Evolutionary conservation across 202 grass and related monocot species (phyloP), one percentile per base, ranked within the genome.

Genomic region (Eragrostis tef): DNA sequence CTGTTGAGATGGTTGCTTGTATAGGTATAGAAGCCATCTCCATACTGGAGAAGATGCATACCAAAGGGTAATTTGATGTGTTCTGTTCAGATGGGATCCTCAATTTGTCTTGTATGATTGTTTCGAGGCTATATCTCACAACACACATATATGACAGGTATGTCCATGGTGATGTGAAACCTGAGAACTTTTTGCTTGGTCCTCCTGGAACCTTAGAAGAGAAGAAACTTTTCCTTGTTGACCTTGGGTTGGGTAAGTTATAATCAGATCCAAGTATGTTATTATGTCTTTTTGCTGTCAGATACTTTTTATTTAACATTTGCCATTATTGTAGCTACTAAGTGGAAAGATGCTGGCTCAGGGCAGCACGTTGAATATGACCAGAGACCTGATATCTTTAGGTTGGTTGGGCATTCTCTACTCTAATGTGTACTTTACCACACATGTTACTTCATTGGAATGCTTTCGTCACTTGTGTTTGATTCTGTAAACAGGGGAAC

Each of bases 1-100:
- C 88, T 12, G 88, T 95, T 88, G 96, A 98, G 82, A 95, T 98
- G 96, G 92, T 98, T 88, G 92, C 95, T 67, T 98, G 92, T 75
- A 98, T 98, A 77, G 92, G 86, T 60, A 98, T 98, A 83, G 96
- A 98, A 86, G 90, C 92, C 67, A 91, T 98, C 77, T 98, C 96
- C 77, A 95, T 95, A 78, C 63, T 98, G 50, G 92, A 95, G 63
- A 98, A 95, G 77, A 95, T 98, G 84, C 96, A 98, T 63, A 91
- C 88, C 14, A 95, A 98, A 90, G 96, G 96, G 96, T 95, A 91
- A 87, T 75, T 72, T 72, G 27, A 44, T 26, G 15, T 42, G 69
- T 31, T 75, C 20, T 48, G 11, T 86, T 71, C 20, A 74, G 44
- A 84, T 90, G 34, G 56, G 39, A 39, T 52, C 20, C 17, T 13